A percentile compares a stretch with the other conserved stretches of the same genome.
These are phyloP conservation scores for Leccinum sublutescens DNA, from an alignment of 768 basidiomycete genomes.

Conservation along the genomic window DNA sequence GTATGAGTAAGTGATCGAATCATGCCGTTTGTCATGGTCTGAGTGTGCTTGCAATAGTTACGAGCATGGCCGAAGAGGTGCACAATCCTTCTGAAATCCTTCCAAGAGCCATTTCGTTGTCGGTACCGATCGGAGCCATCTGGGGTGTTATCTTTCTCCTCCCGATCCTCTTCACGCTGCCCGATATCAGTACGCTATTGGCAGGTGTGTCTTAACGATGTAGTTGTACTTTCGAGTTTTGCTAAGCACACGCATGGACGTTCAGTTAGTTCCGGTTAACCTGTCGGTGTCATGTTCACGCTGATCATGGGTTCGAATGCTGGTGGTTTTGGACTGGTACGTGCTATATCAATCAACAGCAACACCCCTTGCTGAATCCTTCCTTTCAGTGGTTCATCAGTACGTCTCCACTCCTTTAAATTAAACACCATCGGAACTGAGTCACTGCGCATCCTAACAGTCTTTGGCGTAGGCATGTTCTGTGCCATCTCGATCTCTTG, in stretches of 20 bases:
- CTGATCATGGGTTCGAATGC: slow-evolving; percentile 58
- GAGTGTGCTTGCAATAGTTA: slow-evolving; percentile 36
- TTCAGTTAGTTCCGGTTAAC: slow-evolving; percentile 60
- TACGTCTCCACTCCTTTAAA: slow-evolving; percentile 19
- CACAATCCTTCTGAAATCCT: slow-evolving; percentile 54
- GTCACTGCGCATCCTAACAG: slow-evolving; percentile 19
- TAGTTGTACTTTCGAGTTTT: not conserved
- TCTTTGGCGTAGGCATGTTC: slow-evolving; percentile 57
- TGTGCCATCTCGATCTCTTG: slow-evolving; percentile 66
- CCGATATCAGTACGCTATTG: slow-evolving; percentile 52
- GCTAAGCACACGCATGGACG: slow-evolving; percentile 1
- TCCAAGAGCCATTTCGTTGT: slow-evolving; percentile 53
- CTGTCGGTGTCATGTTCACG: slow-evolving; percentile 60
- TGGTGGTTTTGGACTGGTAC: slow-evolving; percentile 62
- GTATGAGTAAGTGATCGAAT: slow-evolving; percentile 48
- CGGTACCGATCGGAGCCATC: slow-evolving; percentile 51
- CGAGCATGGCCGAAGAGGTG: slow-evolving; percentile 70
- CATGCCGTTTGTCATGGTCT: not conserved
- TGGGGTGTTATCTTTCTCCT: slow-evolving; percentile 55
- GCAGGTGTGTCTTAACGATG: slow-evolving; percentile 37
- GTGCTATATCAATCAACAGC: slow-evolving; percentile 14
- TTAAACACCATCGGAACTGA: too few relatives aligned
- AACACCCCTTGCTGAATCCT: not conserved
- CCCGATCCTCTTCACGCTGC: slow-evolving; percentile 64
- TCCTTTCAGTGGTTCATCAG: slow-evolving; percentile 41